Evolutionary conservation across 495 filamentous ascomycete genomes (phyloP), one percentile per base, ranked within the genome.

Genomic region (Aspergillus coremiiformis): DNA sequence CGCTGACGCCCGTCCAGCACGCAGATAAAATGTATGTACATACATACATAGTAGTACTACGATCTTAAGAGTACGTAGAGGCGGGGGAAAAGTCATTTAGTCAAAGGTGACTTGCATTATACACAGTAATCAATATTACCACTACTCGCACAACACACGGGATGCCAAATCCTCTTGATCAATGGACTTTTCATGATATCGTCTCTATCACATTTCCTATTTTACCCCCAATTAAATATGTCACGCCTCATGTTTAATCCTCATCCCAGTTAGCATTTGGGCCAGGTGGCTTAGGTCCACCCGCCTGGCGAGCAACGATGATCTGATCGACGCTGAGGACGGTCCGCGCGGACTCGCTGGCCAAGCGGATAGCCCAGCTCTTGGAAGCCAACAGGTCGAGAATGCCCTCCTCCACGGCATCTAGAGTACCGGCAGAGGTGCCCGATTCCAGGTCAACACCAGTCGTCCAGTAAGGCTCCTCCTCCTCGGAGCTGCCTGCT

Each of bases 241-340:
- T 27, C 14, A n/a, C 17, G 30, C 33, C 21, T 24, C 9, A 39
- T 49, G 58, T 58, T 66, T 84, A 95, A 73, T 96, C 92, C 72
- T 97, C 90, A 72, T 99, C 94, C 94, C 94, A 99, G 78, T 95
- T 93, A 54, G 90, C 81, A 76, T 95, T 96, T 42, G 89, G 90
- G 15, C 86, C 89, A 11, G 94, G 93, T 26, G 90, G 89, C 76
- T 99, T 99, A 26, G 94, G 94, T 30, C 94, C 94, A 63, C 94
- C 94, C 21, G 94, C 94, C 72, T 96, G 92, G 69, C 91, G 84
- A 46, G 94, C 90, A 43, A 99, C 94, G 64, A 99, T 99, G 60
- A 99, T 97, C 74, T 99, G 94, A 72, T 99, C 94, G 14, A 99
- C 94, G 32, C 90, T 92, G 54, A 99, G 77, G 32, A 99, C 87